Evolutionary conservation across 2,329 filamentous ascomycete species (phyloP).

Genomic region (Cladophialophora bantiana): DNA sequence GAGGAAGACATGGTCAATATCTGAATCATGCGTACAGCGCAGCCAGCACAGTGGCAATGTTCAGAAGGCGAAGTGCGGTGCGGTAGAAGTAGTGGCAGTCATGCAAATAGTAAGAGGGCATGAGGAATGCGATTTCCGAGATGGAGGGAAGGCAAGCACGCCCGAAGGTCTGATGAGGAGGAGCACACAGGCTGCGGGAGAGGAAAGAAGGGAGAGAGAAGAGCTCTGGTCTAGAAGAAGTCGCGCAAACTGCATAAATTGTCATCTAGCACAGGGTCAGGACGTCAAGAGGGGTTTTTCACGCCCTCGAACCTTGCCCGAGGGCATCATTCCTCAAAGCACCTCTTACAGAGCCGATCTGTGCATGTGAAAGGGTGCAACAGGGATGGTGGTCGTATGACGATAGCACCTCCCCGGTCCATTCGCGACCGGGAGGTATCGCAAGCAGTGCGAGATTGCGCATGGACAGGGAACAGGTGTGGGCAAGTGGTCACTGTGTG

Average conservation of each 20-base stretch:
- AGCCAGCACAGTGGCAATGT: conserved; percentile 79
- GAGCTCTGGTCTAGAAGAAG: neutral
- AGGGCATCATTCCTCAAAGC: conserved; percentile 14
- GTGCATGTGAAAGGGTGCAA: conserved; percentile 26
- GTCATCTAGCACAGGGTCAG: conserved; percentile 9
- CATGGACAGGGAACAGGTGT: conserved; percentile 11
- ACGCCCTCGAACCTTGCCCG: conserved; percentile 5
- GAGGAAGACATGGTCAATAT: conserved; percentile 63
- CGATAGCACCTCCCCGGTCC: neutral
- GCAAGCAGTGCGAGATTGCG: conserved; percentile 13
- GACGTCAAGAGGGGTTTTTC: conserved; percentile 32
- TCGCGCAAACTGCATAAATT: conserved; percentile 22
- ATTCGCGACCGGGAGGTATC: conserved; percentile 11
- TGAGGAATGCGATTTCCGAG: conserved; percentile 48
- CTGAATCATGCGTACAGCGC: conserved; percentile 71
- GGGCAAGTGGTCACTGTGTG: neutral
- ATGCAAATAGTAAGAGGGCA: conserved; percentile 82
- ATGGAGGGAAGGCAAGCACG: conserved; percentile 51
- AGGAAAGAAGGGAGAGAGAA: conserved; percentile 17
- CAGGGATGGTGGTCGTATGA: conserved; percentile 15
- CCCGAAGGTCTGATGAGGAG: neutral
- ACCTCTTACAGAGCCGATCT: conserved; percentile 10
- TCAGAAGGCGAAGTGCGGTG: conserved; percentile 84
- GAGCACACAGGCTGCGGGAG: conserved; percentile 19
- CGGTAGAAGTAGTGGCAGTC: conserved; percentile 94